phyloP scores from a whole-genome alignment of 2,329 filamentous ascomycete species.

The Exophiala sp. region DNA sequence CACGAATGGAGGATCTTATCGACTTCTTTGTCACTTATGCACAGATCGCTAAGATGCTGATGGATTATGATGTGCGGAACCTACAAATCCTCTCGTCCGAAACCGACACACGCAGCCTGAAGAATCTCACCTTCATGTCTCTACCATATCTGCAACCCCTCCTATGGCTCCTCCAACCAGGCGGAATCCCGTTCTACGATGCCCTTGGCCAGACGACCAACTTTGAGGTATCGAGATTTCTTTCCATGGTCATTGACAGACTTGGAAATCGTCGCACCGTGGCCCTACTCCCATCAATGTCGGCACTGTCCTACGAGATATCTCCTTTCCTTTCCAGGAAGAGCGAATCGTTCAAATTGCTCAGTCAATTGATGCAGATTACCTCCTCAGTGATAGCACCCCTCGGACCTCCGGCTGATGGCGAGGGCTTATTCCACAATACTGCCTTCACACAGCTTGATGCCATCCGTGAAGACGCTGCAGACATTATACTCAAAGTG shows the following conservation, averaged over 20 bases:
- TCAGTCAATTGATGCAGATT: conserved; percentile 13
- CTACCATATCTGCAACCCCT: conserved; percentile 35
- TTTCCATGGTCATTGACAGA: conserved; percentile 13
- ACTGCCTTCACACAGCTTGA: conserved; percentile 17
- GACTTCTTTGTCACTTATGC: conserved; percentile 41
- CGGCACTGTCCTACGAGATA: conserved; percentile 16
- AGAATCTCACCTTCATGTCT: conserved; percentile 32
- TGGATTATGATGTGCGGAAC: conserved; percentile 38
- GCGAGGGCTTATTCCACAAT: conserved; percentile 2
- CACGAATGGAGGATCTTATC: conserved; percentile 32
- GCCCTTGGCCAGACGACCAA: conserved; percentile 33
- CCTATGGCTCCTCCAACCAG: conserved; percentile 35
- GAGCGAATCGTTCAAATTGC: conserved; percentile 17
- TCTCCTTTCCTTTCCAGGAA: conserved; percentile 13
- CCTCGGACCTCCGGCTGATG: conserved; percentile 1
- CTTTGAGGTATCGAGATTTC: conserved; percentile 26
- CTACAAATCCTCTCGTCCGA: conserved; percentile 33
- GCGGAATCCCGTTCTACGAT: conserved; percentile 38
- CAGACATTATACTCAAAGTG: conserved; percentile 26
- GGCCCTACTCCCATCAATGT: conserved; percentile 12
- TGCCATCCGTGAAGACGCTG: conserved; percentile 15
- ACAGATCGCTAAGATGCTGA: conserved; percentile 40
- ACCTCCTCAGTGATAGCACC: conserved; percentile 25
- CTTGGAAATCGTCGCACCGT: conserved; percentile 9
- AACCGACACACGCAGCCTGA: conserved; percentile 27